Evolutionary conservation across 306 rosid species (phyloP).

Genomic region (Rubus idaeus): DNA sequence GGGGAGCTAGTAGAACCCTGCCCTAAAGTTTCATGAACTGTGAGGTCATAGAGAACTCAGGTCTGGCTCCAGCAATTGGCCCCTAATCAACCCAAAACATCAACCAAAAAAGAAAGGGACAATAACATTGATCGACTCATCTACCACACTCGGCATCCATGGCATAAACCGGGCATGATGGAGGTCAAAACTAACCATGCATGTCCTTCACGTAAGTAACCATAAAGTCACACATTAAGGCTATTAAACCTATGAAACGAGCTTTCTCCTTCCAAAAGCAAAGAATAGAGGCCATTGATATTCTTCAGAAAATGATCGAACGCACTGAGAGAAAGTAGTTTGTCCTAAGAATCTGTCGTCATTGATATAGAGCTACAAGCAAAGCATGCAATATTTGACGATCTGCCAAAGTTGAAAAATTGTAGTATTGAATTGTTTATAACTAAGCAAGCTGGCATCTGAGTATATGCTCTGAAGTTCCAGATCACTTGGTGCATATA

Average conservation of each 20-base stretch:
- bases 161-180: too few species aligned
- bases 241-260: not conserved
- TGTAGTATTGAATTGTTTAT: not conserved
- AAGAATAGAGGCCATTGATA: not conserved
- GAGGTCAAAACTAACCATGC: not conserved
- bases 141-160: too few species aligned
- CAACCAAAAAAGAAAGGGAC: too few species aligned
- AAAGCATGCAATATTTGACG: not conserved
- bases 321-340: not conserved
- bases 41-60: not conserved
- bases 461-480: not conserved
- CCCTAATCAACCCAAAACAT: not conserved
- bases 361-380: not conserved
- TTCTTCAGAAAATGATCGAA: not conserved
- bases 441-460: not conserved
- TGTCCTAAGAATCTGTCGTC: not conserved
- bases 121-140: too few species aligned
- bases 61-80: not conserved
- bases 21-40: not conserved
- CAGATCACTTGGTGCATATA: not conserved
- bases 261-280: not conserved
- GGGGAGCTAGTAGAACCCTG: not conserved
- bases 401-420: not conserved
- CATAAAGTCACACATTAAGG: not conserved
- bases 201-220: not conserved